Evolutionary conservation across 2,329 filamentous ascomycete genomes (phyloP), one percentile per base, ranked within the genome.

Genomic region (Cladosporium velox): DNA sequence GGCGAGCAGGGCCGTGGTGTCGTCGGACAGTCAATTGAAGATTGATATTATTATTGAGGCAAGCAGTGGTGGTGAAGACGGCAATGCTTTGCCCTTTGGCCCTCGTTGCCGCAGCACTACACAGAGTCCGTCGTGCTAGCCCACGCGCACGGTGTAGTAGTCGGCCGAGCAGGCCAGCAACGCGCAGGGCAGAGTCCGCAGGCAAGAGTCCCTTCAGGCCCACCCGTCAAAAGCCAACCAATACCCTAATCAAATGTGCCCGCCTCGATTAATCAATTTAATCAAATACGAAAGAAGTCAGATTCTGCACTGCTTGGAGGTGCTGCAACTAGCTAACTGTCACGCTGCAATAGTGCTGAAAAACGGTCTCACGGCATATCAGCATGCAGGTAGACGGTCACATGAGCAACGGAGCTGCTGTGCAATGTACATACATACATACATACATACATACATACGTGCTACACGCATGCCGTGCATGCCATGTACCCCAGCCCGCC

Each of bases 71-170:
- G 41, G 41, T 47, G 41, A 47, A 47, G 41, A 47, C 41, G 41
- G 41, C 41, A 47, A 47, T 47, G 41, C 41, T 47, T 47, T 47
- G 41, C 41, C 41, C 41, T 32, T 32, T 59, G 38, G 38, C 35
- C 24, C 35, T 59, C 57, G 57, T 59, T 59, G 57, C 57, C 57
- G 57, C 57, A 59, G 24, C 57, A 54, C 51, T 54, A 54, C 51
- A 30, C 51, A 30, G 18, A 30, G 28, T 55, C 28, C 52, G 41
- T 47, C 30, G 34, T 47, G 41, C 41, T 47, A 47, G 41, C n/a
- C 41, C 55, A 15, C 2, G 55, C 32, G 44, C 59, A 30, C 35
- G 60, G 60, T 55, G 61, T 64, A 64, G 61, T 38, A 35, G 52
- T 15, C 28, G 60, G 52, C 35, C 18, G 44, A 38, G 51, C 10